Evolutionary conservation across 2,329 filamentous ascomycete genomes (phyloP).

Genomic region (Monosporascus cannonballus): DNA sequence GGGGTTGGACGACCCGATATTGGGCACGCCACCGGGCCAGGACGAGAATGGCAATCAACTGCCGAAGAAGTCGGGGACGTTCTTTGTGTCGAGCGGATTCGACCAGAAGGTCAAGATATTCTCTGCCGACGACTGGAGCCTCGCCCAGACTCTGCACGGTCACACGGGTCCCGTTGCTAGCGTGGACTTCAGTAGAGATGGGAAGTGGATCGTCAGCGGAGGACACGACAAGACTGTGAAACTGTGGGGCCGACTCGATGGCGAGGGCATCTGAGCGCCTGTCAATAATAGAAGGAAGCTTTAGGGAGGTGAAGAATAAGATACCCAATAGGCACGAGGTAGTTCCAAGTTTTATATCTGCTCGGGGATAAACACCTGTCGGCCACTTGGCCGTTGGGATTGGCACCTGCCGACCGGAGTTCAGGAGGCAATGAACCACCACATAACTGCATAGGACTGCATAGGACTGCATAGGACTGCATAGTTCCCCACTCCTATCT

Average conservation of each 20-base stretch:
- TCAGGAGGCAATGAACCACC: too few species aligned
- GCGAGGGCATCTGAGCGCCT: conserved; percentile 39
- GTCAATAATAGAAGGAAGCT: neutral
- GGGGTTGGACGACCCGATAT: conserved; percentile 68
- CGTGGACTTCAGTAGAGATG: conserved; percentile 80
- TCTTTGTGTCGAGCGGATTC: conserved; percentile 86
- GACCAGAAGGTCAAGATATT: conserved; percentile 95
- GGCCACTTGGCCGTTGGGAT: too few species aligned
- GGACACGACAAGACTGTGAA: conserved; percentile 95
- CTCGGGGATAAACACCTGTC: too few species aligned
- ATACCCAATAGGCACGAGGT: neutral
- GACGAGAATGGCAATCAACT: conserved; percentile 60
- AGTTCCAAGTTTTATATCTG: neutral
- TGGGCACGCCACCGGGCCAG: conserved; percentile 51
- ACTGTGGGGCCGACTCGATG: conserved; percentile 85
- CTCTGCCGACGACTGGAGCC: conserved; percentile 91
- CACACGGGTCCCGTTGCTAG: conserved; percentile 91
- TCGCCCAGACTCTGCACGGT: conserved; percentile 80
- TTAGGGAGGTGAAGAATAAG: neutral
- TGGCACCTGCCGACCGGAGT: too few species aligned
- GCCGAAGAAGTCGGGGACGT: conserved; percentile 84
- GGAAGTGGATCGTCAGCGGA: conserved; percentile 88
- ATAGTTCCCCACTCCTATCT: too few species aligned
- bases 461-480: too few species aligned
- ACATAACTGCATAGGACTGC: too few species aligned